Evolutionary conservation across 73 alveolate genomes (phyloP), one percentile per base, ranked within the genome.

Genomic region (Paramecium bursaria): DNA sequence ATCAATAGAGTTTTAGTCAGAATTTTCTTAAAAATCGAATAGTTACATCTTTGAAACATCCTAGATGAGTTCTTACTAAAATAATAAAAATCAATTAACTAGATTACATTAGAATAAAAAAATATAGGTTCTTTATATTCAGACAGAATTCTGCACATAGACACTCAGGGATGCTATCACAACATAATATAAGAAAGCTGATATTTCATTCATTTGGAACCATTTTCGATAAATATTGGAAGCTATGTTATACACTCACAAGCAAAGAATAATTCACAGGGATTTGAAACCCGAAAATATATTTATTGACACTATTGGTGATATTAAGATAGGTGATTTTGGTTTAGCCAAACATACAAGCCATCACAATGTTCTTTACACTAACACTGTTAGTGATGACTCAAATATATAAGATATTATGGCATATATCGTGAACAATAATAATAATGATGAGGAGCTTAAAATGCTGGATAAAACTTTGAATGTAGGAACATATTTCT

Each of bases 251-350:
- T 52, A 79, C 29, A 79, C 76, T 6, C 89, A 79, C 54, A 39
- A 61, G 22, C 48, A 79, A 39, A 79, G 54, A 27, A 79, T 73
- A 7, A 61, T 79, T 50, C 89, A 79, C 31, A 79, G 89, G 54
- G 89, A 79, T 79, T 79, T 79, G 42, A 79, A 79, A 33, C 89
- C 89, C 4, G 89, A 79, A 79, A 79, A 79, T 79, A 79, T 79
- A 3, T 79, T 79, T 79, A 79, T 79, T 11, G 89, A 79, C 15
- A 42, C 74, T 29, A 48, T 73, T 0, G 89, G 74, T 22, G 89
- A 79, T 54, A 79, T 79, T 15, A 79, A 79, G 54, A 79, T 79
- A 33, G 89, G 89, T 29, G 89, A 79, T 27, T 79, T 79, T 79
- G 89, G 89, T 4, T 46, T 79, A 2, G 89, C 89, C 25, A 79